Conservation (phyloP, 495 filamentous ascomycete species). For the Penicillium cinerascens region DNA sequence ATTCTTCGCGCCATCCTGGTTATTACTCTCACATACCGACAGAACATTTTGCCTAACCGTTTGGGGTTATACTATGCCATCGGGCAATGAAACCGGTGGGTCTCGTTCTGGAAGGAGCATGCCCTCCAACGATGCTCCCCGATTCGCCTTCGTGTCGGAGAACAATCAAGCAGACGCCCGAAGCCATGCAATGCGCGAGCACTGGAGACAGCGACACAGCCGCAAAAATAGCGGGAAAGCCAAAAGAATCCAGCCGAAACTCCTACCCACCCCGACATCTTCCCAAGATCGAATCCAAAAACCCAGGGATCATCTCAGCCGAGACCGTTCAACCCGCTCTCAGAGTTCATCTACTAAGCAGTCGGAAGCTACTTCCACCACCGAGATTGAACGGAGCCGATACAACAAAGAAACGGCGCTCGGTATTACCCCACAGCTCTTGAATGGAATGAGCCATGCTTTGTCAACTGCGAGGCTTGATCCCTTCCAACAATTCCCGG, state of each 20-base stretch:
- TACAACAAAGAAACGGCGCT: not conserved
- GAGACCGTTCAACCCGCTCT: not conserved
- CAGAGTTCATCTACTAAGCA: not conserved
- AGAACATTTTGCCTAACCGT: not conserved
- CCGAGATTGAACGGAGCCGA: not conserved
- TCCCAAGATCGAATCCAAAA: not conserved
- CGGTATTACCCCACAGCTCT: conserved; percentile 12
- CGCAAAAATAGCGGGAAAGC: conserved; percentile 14
- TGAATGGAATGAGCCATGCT: conserved; percentile 13
- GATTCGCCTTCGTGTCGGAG: conserved; percentile 20
- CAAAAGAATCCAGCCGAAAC: not conserved
- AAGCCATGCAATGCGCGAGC: conserved; percentile 28
- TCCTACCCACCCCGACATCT: not conserved
- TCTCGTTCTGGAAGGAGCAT: not conserved
- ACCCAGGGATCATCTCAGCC: not conserved
- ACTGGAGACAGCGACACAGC: conserved; percentile 23
- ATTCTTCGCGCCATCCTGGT: not conserved
- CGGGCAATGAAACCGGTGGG: conserved; percentile 1
- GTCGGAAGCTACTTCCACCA: not conserved
- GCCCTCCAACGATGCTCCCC: not conserved
- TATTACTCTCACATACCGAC: not conserved
- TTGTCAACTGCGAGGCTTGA: conserved; percentile 19
- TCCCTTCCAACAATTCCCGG: conserved; percentile 28
- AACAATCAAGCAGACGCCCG: conserved; percentile 17
- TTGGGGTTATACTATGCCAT: not conserved